Evolutionary conservation across 176 grass and related monocot species (phyloP), one percentile per base, ranked within the genome.

Genomic region (Calamus simplicifolius): DNA sequence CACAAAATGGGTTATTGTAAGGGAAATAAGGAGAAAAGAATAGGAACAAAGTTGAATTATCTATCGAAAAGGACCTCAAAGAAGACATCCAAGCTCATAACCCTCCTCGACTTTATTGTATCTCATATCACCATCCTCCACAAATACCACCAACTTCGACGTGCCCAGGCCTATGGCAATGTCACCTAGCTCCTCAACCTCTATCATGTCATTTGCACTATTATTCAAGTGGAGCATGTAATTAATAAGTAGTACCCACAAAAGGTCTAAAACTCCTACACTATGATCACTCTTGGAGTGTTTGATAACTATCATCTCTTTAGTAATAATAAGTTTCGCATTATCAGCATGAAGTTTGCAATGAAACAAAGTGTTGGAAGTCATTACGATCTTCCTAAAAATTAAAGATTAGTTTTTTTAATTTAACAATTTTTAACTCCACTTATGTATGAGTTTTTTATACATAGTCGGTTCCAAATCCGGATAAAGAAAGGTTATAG

Each of bases 171-270:
- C 43, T 72, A 80, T 29, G 80, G 76, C 0, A 83, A 97, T 61
- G 92, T 82, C n/a, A 75, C 85, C 29, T 81, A 90, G 77, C 87
- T 97, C 74, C 83, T 97, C 17, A 72, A 64, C 0, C 71, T 90
- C 5, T 77, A 87, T 25, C 81, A 80, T 49, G 30, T 72, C 30
- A 87, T 90, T 71, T 77, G 81, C 50, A 87, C 86, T 10, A 68
- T 96, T 15, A 78, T 82, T 54, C 51, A 80, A 72, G 79, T 66
- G 23, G 92, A 97, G 75, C 83, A 97, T 57, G 87, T 85, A 31
- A 64, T 97, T 59, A 80, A 85, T 19, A 83, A 91, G 57, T 83
- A 75, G 73, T 74, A 78, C 65, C 79, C 21, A 23, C 1, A 1
- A 23, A 23, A 23, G 21, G 21, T 23, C 21, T 23, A 23, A 1